phyloP scores from a whole-genome alignment of 164 flowering plant genomes.

The Stephania cephalantha region DNA sequence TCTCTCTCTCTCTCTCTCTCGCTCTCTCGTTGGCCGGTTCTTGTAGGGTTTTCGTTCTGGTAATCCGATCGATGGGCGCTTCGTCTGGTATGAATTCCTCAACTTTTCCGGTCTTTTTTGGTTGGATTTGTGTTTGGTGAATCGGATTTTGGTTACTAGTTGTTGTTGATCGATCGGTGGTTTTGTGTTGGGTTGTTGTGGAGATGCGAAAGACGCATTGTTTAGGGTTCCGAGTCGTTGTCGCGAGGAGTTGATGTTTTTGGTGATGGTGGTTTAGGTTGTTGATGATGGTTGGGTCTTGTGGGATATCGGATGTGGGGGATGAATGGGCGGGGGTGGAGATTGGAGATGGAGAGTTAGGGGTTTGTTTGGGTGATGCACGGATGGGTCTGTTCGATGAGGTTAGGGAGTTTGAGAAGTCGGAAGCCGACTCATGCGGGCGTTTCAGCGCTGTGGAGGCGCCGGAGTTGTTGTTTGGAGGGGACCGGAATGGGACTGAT shows the following conservation, averaged over 20 bases:
- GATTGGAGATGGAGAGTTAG: neutral
- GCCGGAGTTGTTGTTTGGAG: neutral
- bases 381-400: constrained; percentile 2
- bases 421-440: constrained; percentile 10
- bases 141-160: neutral
- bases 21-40: neutral
- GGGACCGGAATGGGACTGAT: neutral
- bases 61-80: neutral
- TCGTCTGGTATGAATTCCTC: neutral
- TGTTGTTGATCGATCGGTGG: neutral
- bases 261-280: constrained; percentile 1
- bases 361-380: neutral
- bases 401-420: constrained; percentile 4
- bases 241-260: neutral
- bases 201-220: too few species aligned
- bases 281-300: constrained; percentile 25
- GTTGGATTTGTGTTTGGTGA: neutral
- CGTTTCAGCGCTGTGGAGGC: constrained; percentile 2
- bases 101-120: neutral
- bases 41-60: neutral
- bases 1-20: neutral
- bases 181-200: neutral
- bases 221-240: too few species aligned
- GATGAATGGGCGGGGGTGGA: constrained; percentile 14
- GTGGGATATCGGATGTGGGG: constrained; percentile 9